Conservation (phyloP, 108 stramenopile species). For the Cyclotella baltica region DNA sequence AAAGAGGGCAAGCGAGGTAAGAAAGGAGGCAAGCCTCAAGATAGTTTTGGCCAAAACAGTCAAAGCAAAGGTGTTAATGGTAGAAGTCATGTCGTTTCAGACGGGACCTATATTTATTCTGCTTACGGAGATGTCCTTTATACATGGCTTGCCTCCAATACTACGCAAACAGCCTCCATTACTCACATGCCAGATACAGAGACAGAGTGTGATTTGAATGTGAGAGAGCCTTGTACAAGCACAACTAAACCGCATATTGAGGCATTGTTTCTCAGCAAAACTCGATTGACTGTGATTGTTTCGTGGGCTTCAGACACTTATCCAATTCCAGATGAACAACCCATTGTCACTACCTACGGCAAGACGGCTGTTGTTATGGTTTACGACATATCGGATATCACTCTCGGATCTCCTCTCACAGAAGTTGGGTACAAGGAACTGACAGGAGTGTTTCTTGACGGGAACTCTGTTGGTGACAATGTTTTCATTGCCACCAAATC, state of each 20-base stretch:
- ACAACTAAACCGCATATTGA: constrained; percentile 23
- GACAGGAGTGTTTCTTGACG: constrained; percentile 20
- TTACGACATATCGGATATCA: constrained; percentile 26
- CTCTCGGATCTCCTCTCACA: constrained; percentile 25
- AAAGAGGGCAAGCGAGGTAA: not conserved
- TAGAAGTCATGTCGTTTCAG: constrained; percentile 35
- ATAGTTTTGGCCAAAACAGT: constrained; percentile 35
- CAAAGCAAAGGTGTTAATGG: constrained; percentile 39
- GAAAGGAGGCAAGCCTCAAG: constrained; percentile 6
- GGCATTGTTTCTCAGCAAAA: constrained; percentile 21
- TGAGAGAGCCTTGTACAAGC: constrained; percentile 12
- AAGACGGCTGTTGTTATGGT: constrained; percentile 6
- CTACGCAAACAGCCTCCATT: constrained; percentile 14
- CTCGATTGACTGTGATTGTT: constrained; percentile 34
- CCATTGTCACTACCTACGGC: constrained; percentile 15
- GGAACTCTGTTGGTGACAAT: constrained; percentile 23
- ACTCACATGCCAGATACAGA: constrained; percentile 27
- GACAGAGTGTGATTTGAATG: constrained; percentile 12
- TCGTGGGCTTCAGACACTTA: not conserved
- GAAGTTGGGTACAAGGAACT: constrained; percentile 30
- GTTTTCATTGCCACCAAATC: constrained; percentile 17
- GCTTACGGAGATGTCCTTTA: constrained; percentile 46
- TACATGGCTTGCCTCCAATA: constrained; percentile 27
- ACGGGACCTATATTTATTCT: constrained; percentile 44
- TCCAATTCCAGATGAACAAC: constrained; percentile 1